These are phyloP conservation scores for Candida coleopterorum DNA, from an alignment of 805 yeast genomes.

Conservation along the genomic window DNA sequence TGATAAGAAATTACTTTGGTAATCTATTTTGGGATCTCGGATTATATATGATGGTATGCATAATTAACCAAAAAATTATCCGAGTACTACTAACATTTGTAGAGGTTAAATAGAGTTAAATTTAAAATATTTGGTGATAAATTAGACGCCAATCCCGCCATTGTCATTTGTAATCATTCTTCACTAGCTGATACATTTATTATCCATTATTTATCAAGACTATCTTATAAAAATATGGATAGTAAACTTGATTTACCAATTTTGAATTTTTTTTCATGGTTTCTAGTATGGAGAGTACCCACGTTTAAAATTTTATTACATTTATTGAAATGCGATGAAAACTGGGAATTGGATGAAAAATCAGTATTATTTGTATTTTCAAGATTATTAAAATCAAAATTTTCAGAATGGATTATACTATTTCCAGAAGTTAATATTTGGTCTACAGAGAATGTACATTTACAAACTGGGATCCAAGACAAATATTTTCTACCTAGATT, in stretches of 20 bases:
- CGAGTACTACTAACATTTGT: conserved; percentile 6
- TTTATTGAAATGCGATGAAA: conserved; percentile 59
- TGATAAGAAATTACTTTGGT: conserved; percentile 5
- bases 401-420: conserved; percentile 59
- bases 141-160: conserved; percentile 31
- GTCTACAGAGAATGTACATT: conserved; percentile 40
- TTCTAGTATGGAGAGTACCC: conserved; percentile 58
- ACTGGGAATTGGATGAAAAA: conserved; percentile 51
- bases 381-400: conserved; percentile 28
- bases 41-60: conserved; percentile 25
- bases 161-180: conserved; percentile 55
- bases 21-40: conserved; percentile 26
- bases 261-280: conserved; percentile 70
- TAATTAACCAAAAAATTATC: conserved; percentile 2
- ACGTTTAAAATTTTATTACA: conserved; percentile 42
- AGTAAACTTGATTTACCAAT: conserved; percentile 30
- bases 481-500: conserved; percentile 58
- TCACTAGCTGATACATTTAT: conserved; percentile 64
- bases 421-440: conserved; percentile 85
- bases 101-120: conserved; percentile 28
- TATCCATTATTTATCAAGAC: conserved; percentile 39
- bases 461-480: conserved; percentile 53
- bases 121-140: conserved; percentile 41
- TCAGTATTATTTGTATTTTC: conserved; percentile 33
- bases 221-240: conserved; percentile 10